Evolutionary conservation across 2,329 filamentous ascomycete genomes (phyloP).

Genomic region (Trichoderma hamatum): DNA sequence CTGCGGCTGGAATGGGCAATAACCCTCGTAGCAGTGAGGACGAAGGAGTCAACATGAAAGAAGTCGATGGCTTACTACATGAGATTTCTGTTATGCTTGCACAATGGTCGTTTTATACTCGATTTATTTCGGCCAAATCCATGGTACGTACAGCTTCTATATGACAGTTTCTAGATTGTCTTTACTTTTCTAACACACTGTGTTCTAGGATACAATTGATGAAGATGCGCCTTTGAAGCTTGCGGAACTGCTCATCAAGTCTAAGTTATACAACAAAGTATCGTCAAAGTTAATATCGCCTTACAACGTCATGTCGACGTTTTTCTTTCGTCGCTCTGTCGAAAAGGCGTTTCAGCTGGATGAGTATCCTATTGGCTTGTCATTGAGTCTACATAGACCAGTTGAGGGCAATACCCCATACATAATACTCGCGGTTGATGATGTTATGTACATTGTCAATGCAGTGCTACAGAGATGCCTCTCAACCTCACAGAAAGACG

Average conservation of each 20-base stretch:
- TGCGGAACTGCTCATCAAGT: slow-evolving; percentile 76
- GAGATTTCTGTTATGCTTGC: slow-evolving; percentile 92
- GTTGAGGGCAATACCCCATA: slow-evolving; percentile 81
- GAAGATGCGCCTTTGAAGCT: slow-evolving; percentile 63
- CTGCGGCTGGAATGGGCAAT: slow-evolving; percentile 62
- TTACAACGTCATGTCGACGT: slow-evolving; percentile 91
- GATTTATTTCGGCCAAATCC: slow-evolving; percentile 86
- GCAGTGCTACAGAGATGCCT: slow-evolving; percentile 85
- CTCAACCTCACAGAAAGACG: slow-evolving; percentile 78
- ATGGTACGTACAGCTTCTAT: slow-evolving; percentile 59
- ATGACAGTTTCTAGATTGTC: not conserved
- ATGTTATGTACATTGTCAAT: slow-evolving; percentile 99
- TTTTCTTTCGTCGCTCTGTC: slow-evolving; percentile 94
- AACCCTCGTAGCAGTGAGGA: slow-evolving; percentile 73
- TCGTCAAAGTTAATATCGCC: slow-evolving; percentile 72
- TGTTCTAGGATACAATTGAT: slow-evolving; percentile 52
- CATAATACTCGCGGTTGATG: slow-evolving; percentile 93
- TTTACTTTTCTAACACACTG: not conserved
- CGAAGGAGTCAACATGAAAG: slow-evolving; percentile 94
- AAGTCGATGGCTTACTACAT: slow-evolving; percentile 82
- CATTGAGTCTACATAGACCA: slow-evolving; percentile 71
- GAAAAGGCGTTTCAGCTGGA: slow-evolving; percentile 98
- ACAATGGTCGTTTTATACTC: slow-evolving; percentile 88
- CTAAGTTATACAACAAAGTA: slow-evolving; percentile 79
- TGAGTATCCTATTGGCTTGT: slow-evolving; percentile 79